phyloP scores from a whole-genome alignment of 2,329 filamentous ascomycete species.

The Tothia fuscella region DNA sequence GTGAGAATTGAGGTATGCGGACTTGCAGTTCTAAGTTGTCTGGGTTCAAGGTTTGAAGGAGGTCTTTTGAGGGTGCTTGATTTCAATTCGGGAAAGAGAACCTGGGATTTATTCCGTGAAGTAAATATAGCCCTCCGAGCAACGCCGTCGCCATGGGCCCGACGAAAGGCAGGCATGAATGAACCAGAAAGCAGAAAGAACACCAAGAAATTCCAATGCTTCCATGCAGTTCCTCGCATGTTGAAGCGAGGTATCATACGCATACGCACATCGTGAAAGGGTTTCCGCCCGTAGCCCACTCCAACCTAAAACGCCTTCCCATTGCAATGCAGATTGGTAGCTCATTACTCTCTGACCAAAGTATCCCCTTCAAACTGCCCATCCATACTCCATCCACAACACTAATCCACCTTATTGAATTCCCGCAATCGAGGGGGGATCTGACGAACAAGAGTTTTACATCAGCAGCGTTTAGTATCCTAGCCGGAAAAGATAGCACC shows the following conservation, averaged over 20 bases:
- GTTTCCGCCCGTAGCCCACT: background rate
- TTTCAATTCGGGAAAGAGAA: no score
- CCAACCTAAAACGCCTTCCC: background rate
- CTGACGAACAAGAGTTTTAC: background rate
- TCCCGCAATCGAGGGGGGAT: background rate
- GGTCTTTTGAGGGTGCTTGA: no score
- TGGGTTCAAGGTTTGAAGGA: no score
- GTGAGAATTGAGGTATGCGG: no score
- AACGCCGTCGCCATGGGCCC: no score
- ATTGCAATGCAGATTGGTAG: background rate
- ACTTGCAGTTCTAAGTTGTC: no score
- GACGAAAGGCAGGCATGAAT: no score
- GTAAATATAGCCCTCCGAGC: no score
- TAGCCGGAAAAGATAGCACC: constrained; percentile 2
- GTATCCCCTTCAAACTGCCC: background rate
- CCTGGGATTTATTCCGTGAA: no score
- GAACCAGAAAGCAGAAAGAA: no score
- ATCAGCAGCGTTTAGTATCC: background rate
- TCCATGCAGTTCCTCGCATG: constrained; percentile 9
- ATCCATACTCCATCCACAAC: background rate
- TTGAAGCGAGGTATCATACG: constrained; percentile 10
- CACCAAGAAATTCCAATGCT: no score
- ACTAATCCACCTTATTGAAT: background rate
- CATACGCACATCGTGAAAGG: background rate
- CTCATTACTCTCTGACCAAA: no score